These are phyloP conservation scores for Trifolium repens DNA, from an alignment of 306 rosid species.

Conservation along the genomic window DNA sequence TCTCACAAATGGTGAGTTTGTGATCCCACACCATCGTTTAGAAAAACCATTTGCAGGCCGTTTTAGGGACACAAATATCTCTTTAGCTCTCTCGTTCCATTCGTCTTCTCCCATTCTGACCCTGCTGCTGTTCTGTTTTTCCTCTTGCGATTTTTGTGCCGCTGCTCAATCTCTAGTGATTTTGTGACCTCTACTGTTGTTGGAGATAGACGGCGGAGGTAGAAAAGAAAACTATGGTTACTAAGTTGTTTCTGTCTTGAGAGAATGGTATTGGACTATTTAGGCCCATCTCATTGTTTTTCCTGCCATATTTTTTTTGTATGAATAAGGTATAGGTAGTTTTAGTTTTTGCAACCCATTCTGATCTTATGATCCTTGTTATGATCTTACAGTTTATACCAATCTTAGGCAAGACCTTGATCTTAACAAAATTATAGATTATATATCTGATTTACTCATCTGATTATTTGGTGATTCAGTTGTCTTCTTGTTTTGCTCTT, in stretches of 20 bases:
- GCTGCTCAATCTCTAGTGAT: background rate
- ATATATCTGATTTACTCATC: background rate
- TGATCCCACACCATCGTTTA: no score
- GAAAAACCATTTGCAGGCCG: no score
- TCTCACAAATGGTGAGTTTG: no score
- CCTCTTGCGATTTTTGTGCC: background rate
- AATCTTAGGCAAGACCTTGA: background rate
- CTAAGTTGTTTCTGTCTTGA: background rate
- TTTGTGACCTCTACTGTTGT: background rate
- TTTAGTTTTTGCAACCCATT: background rate
- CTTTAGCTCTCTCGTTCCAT: no score
- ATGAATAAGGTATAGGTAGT: no score
- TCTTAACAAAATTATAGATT: background rate
- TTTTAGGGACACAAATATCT: no score
- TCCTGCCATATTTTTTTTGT: background rate
- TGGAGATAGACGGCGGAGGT: background rate
- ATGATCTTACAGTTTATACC: no score
- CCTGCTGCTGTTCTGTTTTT: no score
- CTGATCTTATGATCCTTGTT: background rate
- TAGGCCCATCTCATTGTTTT: background rate
- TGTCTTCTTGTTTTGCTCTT: background rate
- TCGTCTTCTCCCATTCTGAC: no score
- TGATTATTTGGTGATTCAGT: background rate
- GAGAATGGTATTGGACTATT: background rate
- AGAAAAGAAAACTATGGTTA: background rate